Evolutionary conservation across 2,329 filamentous ascomycete species (phyloP), one percentile per base, ranked within the genome.

Genomic region (Neoascochyta sp.): DNA sequence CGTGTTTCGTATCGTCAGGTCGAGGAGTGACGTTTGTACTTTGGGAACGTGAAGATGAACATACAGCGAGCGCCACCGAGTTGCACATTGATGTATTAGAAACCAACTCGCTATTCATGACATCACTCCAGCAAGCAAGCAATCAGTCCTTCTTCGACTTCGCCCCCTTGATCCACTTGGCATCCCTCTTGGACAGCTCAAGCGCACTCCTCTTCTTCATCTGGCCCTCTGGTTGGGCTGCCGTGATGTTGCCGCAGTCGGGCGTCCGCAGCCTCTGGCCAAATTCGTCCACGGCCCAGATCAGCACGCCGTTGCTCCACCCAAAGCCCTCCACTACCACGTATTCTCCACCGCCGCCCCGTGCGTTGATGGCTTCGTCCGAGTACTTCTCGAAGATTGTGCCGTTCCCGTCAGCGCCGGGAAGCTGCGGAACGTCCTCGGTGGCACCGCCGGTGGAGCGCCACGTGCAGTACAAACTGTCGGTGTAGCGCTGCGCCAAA

Each of bases 331-430:
- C 76, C 3, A 82, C 80, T 5, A 83, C 80, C 31, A 75, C 71
- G 54, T 83, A 83, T 65, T 83, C 80, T 42, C 80, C 80, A 5
- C 80, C 80, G 5, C 76, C 65, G 16, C 80, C 80, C 2, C 75
- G 76, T 1, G 70, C 73, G 40, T 81, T 79, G 24, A 71, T 77
- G 6, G 73, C 62, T 34, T 73, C 74, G 43, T 81, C 76, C 9
- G 66, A 67, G 51, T 83, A 83, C 67, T 83, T 83, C 57, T 84
- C 80, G 52, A 83, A 84, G 67, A 84, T 83, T 53, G 75, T 76
- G 13, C 80, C 80, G 58, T 54, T 31, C 67, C 72, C 16, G 72
- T 73, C 22, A 65, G 70, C 40, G 10, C 41, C 41, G 1, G 43
- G 39, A 1, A 57, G 38, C 12, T 52, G 44, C 1, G 50, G 42